Percentiles rank a stretch among this genome's conserved stretches.
These are phyloP conservation scores for Butyriboletus loyo DNA, from an alignment of 768 basidiomycete genomes.

Conservation along the genomic window DNA sequence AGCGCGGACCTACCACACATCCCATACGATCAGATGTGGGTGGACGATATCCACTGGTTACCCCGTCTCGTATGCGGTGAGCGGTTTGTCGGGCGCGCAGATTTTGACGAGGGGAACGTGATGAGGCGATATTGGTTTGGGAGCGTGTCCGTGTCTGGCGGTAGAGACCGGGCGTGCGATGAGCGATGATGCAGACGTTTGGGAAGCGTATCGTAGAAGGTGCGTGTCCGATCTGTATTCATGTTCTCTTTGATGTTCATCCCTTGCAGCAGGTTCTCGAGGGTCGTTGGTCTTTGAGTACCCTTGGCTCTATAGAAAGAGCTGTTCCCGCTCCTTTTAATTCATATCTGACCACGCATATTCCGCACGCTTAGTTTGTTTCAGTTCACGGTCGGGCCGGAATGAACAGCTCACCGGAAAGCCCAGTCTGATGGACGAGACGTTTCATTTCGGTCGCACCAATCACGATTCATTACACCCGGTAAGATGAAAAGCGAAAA, in stretches of 20 bases:
- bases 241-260: not conserved
- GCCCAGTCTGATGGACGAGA: not conserved
- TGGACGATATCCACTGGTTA: slow-evolving; percentile 66
- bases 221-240: not conserved
- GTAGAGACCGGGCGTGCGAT: not conserved
- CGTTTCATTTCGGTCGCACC: too few relatives aligned
- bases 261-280: too few relatives aligned
- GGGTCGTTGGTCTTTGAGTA: not conserved
- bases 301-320: not conserved
- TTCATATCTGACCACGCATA: not conserved
- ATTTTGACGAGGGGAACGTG: slow-evolving; percentile 75
- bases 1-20: slow-evolving; percentile 36
- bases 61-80: slow-evolving; percentile 50
- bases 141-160: not conserved
- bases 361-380: not conserved
- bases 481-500: too few relatives aligned
- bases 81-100: slow-evolving; percentile 48
- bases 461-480: too few relatives aligned
- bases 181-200: not conserved
- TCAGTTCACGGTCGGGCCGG: not conserved
- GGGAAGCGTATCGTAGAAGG: not conserved
- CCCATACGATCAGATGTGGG: slow-evolving; percentile 61
- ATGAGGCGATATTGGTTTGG: slow-evolving; percentile 76
- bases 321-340: too few relatives aligned
- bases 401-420: not conserved